phyloP scores from a whole-genome alignment of 805 yeast genomes.

The Myxozyma vanderwaltii region DNA sequence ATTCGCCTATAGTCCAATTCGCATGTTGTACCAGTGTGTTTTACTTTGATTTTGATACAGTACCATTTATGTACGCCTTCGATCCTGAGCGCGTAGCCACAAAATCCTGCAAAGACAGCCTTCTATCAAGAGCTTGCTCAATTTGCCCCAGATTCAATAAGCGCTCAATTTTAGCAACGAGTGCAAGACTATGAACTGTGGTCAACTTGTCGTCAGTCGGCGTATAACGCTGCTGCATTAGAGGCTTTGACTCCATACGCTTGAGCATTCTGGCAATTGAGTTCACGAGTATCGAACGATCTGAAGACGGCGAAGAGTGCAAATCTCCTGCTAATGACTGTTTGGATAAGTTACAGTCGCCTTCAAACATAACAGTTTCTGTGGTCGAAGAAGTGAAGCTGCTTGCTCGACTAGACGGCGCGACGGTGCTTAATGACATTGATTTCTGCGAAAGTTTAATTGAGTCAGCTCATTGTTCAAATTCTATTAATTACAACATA shows the following conservation, averaged over 20 bases:
- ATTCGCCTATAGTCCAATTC: background rate
- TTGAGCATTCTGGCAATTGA: slow-evolving; percentile 7
- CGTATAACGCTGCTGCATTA: slow-evolving; percentile 16
- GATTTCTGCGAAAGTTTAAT: background rate
- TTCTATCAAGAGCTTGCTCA: slow-evolving; percentile 14
- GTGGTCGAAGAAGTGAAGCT: background rate
- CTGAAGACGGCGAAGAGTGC: background rate
- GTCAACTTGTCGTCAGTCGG: slow-evolving; percentile 15
- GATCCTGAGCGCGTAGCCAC: background rate
- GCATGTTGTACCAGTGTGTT: background rate
- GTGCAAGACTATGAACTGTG: slow-evolving; percentile 13
- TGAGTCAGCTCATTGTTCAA: too few species aligned
- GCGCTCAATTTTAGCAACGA: slow-evolving; percentile 12
- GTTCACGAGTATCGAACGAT: background rate
- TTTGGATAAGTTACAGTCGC: background rate
- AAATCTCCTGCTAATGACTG: background rate
- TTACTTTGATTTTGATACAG: background rate
- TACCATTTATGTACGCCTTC: background rate
- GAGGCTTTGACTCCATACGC: slow-evolving; percentile 13
- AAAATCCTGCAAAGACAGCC: slow-evolving; percentile 21
- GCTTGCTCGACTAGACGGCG: background rate
- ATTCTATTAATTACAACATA: too few species aligned
- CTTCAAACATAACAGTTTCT: background rate
- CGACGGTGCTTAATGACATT: background rate
- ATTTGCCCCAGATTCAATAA: background rate